A percentile compares a stretch with the other conserved stretches of the same genome.
Evolutionary conservation across 2,329 filamentous ascomycete species (phyloP).

Genomic region (Talaromyces pinophilus): DNA sequence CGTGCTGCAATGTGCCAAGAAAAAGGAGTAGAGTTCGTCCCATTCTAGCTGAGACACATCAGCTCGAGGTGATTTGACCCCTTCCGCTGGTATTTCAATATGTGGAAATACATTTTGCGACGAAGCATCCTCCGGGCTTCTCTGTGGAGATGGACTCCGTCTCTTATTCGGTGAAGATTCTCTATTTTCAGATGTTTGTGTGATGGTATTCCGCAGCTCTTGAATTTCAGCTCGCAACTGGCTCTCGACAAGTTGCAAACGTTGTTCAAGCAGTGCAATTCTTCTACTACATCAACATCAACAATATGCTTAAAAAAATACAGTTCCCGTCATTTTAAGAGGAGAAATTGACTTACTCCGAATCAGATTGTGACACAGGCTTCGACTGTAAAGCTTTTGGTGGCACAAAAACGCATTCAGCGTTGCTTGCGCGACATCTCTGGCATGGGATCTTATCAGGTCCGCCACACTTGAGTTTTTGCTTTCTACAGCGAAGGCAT

Average conservation of each 20-base stretch:
- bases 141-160: not conserved
- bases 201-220: not conserved
- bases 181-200: not conserved
- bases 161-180: not conserved
- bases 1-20: not conserved
- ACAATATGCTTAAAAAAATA: too few species aligned
- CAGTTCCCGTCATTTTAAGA: not conserved
- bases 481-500: constrained; percentile 10
- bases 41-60: not conserved
- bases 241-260: not conserved
- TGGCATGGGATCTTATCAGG: constrained; percentile 1
- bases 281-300: not conserved
- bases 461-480: constrained; percentile 3
- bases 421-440: constrained; percentile 4
- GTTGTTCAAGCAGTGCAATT: constrained; percentile 8
- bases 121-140: not conserved
- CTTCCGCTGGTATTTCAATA: not conserved
- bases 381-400: constrained; percentile 1
- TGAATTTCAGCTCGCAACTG: constrained; percentile 8
- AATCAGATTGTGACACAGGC: constrained; percentile 1
- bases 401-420: constrained; percentile 5
- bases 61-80: not conserved
- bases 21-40: constrained; percentile 9
- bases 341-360: not conserved
- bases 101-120: not conserved